Evolutionary conservation across 208 protist genomes (phyloP).

Genomic region (Trypanosoma vivax): DNA sequence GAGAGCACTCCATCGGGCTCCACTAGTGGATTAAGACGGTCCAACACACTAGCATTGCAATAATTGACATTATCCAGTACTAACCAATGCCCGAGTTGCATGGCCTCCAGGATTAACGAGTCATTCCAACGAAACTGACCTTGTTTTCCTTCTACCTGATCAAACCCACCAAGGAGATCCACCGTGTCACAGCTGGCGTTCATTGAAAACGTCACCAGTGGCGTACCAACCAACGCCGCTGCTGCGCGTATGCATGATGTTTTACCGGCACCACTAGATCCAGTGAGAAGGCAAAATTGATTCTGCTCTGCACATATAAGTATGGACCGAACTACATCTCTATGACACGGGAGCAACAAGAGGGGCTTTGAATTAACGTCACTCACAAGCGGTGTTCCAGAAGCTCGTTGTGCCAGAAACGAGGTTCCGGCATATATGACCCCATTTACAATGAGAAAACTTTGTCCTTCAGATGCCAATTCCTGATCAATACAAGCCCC

Average conservation of each 20-base stretch:
- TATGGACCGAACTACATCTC: constrained; percentile 67
- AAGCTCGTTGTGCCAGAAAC: constrained; percentile 23
- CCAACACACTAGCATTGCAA: constrained; percentile 98
- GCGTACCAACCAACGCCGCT: constrained; percentile 85
- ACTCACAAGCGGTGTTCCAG: not conserved
- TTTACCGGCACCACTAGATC: constrained; percentile 95
- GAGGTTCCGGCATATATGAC: constrained; percentile 52
- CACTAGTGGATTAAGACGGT: constrained; percentile 99
- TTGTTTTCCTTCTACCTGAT: constrained; percentile 95
- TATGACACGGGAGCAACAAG: constrained; percentile 69
- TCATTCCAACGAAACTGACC: constrained; percentile 99
- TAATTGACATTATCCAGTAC: constrained; percentile 99
- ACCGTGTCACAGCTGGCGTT: constrained; percentile 97
- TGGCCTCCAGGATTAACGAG: constrained; percentile 95
- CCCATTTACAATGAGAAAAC: constrained; percentile 63
- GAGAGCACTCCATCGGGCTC: constrained; percentile 94
- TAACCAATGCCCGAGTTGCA: constrained; percentile 97
- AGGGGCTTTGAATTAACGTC: constrained; percentile 11
- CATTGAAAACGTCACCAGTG: constrained; percentile 96
- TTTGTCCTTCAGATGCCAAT: constrained; percentile 19
- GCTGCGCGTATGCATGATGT: constrained; percentile 92
- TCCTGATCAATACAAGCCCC: constrained; percentile 5
- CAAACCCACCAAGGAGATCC: constrained; percentile 99
- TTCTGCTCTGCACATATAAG: constrained; percentile 87
- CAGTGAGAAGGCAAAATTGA: constrained; percentile 95